Percentiles rank a stretch among this genome's conserved stretches.
Conservation (phyloP, 768 basidiomycete genomes). For the Lanmaoa pseudosensibilis region DNA sequence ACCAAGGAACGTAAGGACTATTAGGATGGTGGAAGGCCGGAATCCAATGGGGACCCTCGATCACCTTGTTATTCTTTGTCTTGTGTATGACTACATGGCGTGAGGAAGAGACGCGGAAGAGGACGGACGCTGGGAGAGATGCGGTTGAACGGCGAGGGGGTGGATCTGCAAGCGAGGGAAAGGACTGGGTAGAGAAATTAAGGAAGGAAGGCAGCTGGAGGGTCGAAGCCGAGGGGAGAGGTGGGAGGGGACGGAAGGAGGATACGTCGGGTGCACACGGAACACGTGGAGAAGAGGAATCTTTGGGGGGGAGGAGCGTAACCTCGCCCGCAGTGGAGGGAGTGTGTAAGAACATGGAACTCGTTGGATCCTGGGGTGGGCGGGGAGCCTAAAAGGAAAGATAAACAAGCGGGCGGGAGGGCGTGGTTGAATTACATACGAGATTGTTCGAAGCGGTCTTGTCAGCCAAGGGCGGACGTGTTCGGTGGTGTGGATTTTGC, state of each 20-base stretch:
- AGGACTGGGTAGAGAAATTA: constrained; percentile 27
- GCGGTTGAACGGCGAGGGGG: constrained; percentile 1
- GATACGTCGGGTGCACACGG: constrained; percentile 7
- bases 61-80: constrained; percentile 21
- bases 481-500: constrained; percentile 15
- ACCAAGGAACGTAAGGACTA: constrained; percentile 57
- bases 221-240: constrained; percentile 38
- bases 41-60: constrained; percentile 34
- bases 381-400: constrained; percentile 11
- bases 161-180: constrained; percentile 12
- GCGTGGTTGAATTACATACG: constrained; percentile 26
- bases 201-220: constrained; percentile 42
- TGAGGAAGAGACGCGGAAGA: constrained; percentile 15
- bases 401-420: constrained; percentile 11
- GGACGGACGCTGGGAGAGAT: constrained; percentile 19
- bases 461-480: constrained; percentile 34
- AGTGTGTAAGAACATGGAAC: constrained; percentile 15
- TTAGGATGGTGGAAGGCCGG: constrained; percentile 49
- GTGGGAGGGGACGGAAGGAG: constrained; percentile 34
- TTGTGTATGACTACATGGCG: constrained; percentile 12
- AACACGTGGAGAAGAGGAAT: constrained; percentile 18
- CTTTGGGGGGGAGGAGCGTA: constrained; percentile 2
- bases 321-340: constrained; percentile 8
- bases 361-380: constrained; percentile 16
- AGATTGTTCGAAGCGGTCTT: constrained; percentile 31